Evolutionary conservation across 2,329 filamentous ascomycete genomes (phyloP).

Genomic region (Aspergillus uvarum): DNA sequence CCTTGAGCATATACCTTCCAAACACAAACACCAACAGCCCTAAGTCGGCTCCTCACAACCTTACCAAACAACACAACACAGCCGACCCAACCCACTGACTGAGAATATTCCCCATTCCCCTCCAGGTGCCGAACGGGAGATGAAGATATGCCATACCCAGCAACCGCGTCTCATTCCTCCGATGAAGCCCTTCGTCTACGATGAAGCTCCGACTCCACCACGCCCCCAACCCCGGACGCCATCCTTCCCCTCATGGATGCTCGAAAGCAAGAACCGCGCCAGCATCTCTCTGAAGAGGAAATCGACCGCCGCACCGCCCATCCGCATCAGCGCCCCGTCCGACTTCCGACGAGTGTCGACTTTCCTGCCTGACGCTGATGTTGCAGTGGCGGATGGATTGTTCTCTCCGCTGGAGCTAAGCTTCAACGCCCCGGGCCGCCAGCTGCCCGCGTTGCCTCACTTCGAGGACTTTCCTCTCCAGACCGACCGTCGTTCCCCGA

Average conservation of each 20-base stretch:
- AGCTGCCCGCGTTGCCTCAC: conserved; percentile 45
- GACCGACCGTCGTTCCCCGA: conserved; percentile 25
- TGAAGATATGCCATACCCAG: conserved; percentile 47
- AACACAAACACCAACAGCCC: neutral
- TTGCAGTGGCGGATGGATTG: neutral
- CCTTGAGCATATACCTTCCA: neutral
- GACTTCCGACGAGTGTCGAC: conserved; percentile 43
- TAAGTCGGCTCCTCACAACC: neutral
- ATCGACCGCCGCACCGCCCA: conserved; percentile 23
- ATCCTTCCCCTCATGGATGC: conserved; percentile 42
- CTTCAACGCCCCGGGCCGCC: conserved; percentile 47
- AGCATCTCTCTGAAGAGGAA: conserved; percentile 42
- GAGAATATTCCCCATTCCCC: neutral
- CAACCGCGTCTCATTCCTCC: conserved; percentile 46
- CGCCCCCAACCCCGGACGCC: conserved; percentile 31
- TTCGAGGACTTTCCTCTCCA: conserved; percentile 43
- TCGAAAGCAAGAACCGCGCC: conserved; percentile 41
- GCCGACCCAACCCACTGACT: conserved; percentile 2
- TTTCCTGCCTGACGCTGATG: conserved; percentile 16
- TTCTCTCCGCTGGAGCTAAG: conserved; percentile 49
- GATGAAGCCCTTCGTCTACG: conserved; percentile 46
- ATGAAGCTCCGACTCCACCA: conserved; percentile 41
- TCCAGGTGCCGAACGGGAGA: conserved; percentile 43
- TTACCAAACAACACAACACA: neutral
- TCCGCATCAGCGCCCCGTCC: conserved; percentile 45